Base-by-base conservation (phyloP, 192 early-diverging fungal species). In the Helicostylum pulchrum region DNA sequence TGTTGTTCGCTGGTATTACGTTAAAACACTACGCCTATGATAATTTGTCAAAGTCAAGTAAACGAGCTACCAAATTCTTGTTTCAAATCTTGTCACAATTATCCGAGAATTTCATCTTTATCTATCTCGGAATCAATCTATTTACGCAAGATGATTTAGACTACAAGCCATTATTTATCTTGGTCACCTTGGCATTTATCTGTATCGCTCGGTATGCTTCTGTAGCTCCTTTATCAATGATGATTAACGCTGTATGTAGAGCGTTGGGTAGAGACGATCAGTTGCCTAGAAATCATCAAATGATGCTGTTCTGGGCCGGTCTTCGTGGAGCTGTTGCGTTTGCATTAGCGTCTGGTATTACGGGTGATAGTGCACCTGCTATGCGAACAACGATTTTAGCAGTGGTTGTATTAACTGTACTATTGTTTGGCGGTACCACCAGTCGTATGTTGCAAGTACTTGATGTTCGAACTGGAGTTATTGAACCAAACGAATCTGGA, bases 61-160 rank as follows among this genome's bases (percentile, higher is more conserved):
- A 92, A 71, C 72, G 87, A 30, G 93, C 95, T 2, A 95, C 93
- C 36, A 90, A 90, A 65, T 91, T 91, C 62, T 82, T 99, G 79
- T 97, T 97, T 78, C 85, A 92, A 26, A 88, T 97, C n/a, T 76
- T 99, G 21, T 86, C 91, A 0, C 91, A 95, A 58, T 79, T 99
- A 26, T 89, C 92, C 0, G 97, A 99, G 70, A 97, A 96, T 64
- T 99, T 99, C 74, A 90, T 97, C 64, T 99, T 97, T 70, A 94
- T 99, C 50, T 97, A 97, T 71, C 79, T 99, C 31, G 97, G 95
- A 7, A 79, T 99, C 49, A 90, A 94, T 32, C 83, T 97, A 58
- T 99, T 97, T 70, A 94, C 96, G 0, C 77, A 88, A 14, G 66
- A 73, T 31, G 87, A 93, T 54, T 66, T 87, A 55, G 79, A 84